Conservation (phyloP, 306 rosid species). For the Quercus suber region DNA sequence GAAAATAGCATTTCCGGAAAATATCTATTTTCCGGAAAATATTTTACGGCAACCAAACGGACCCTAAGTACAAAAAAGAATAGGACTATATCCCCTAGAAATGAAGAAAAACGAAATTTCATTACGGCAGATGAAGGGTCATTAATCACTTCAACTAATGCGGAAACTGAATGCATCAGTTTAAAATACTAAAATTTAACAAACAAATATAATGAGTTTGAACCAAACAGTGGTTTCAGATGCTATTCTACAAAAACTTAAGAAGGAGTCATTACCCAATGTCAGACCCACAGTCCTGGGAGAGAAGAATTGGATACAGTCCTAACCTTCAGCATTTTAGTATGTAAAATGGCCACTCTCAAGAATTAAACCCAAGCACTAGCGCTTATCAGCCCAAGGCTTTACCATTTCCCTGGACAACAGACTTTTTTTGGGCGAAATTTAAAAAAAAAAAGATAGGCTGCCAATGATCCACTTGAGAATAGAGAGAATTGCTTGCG, state of each 20-base stretch:
- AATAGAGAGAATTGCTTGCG: too few species aligned
- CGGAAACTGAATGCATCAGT: background rate
- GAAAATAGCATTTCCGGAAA: too few species aligned
- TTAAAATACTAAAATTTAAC: background rate
- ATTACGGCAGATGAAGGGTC: background rate
- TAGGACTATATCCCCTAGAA: background rate
- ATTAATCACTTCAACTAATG: background rate
- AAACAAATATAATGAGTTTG: background rate
- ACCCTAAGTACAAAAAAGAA: conserved; percentile 21
- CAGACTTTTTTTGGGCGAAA: background rate
- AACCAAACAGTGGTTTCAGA: background rate
- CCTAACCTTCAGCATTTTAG: background rate
- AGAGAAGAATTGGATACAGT: background rate
- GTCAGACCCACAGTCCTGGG: background rate
- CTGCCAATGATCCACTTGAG: too few species aligned
- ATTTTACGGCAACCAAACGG: too few species aligned
- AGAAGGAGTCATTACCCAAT: background rate
- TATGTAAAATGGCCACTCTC: background rate
- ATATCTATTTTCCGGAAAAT: too few species aligned
- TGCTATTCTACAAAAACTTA: background rate
- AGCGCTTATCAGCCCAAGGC: background rate
- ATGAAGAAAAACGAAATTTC: background rate
- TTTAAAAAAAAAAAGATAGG: too few species aligned
- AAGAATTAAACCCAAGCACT: background rate
- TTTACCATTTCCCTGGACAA: background rate